A percentile compares a stretch with the other conserved stretches of the same genome.
Conservation (phyloP, 1,139 yeast species). For the Nematodospora anomalae region DNA sequence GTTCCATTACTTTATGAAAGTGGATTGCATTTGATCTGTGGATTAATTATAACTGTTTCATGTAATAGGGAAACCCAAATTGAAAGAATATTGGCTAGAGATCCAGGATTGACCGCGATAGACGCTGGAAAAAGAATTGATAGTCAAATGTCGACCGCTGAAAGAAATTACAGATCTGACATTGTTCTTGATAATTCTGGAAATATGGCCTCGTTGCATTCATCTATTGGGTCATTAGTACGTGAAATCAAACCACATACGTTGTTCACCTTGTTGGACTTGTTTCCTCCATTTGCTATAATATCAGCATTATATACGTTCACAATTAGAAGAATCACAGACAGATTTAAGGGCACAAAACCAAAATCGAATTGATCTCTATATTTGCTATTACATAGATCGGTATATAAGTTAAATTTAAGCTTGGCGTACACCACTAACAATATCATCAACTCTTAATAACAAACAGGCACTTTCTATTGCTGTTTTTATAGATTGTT, state of each 20-base stretch:
- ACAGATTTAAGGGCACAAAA: constrained; percentile 21
- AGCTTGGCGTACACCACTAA: constrained; percentile 79
- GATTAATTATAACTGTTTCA: constrained; percentile 64
- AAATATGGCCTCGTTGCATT: constrained; percentile 47
- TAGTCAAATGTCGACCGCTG: constrained; percentile 71
- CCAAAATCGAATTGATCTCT: constrained; percentile 15
- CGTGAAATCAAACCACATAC: constrained; percentile 48
- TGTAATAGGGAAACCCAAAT: constrained; percentile 62
- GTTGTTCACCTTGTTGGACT: constrained; percentile 59
- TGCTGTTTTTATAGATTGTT: constrained; percentile 94
- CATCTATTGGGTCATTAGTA: constrained; percentile 48
- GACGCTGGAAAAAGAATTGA: constrained; percentile 74
- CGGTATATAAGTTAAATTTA: constrained; percentile 4
- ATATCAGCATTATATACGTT: constrained; percentile 32
- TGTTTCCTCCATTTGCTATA: constrained; percentile 53
- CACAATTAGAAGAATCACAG: constrained; percentile 20
- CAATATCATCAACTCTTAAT: constrained; percentile 95
- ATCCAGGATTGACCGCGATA: constrained; percentile 60
- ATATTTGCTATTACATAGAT: neutral
- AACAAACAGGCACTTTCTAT: constrained; percentile 95
- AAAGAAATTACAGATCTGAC: constrained; percentile 62
- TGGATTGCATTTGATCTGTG: constrained; percentile 69
- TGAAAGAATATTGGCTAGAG: constrained; percentile 61
- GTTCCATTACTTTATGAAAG: constrained; percentile 90
- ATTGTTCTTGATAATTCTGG: constrained; percentile 66